Conservation (phyloP, 352 stramenopile genomes). For the Phytophthora macrochlamydospora region DNA sequence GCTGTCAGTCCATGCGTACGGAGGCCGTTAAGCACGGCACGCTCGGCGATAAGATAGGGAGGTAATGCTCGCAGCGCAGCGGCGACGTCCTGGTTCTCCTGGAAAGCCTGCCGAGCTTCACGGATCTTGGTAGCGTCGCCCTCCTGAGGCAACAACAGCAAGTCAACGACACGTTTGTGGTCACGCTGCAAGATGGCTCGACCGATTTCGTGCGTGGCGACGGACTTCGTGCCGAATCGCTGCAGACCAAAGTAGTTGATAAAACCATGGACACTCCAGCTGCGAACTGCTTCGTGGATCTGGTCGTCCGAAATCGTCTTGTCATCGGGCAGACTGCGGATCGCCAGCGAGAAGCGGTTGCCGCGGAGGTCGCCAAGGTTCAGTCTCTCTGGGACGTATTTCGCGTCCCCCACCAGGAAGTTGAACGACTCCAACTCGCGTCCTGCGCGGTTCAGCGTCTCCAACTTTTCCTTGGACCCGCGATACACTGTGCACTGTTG, state of each 20-base stretch:
- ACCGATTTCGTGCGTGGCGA: conserved; percentile 90
- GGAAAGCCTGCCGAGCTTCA: conserved; percentile 68
- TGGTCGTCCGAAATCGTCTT: conserved; percentile 61
- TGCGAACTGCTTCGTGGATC: conserved; percentile 69
- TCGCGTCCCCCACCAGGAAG: conserved; percentile 94
- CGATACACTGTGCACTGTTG: conserved; percentile 94
- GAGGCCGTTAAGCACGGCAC: conserved; percentile 69
- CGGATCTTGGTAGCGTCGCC: conserved; percentile 80
- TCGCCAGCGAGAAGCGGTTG: conserved; percentile 96
- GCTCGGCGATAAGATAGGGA: conserved; percentile 84
- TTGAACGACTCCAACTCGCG: conserved; percentile 81
- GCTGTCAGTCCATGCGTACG: conserved; percentile 59
- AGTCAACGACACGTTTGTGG: conserved; percentile 89
- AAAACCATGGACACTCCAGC: conserved; percentile 89
- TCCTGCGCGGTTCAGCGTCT: conserved; percentile 73
- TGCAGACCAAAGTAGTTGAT: conserved; percentile 99
- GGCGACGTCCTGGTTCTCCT: conserved; percentile 60
- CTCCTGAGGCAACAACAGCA: conserved; percentile 89
- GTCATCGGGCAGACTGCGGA: conserved; percentile 88
- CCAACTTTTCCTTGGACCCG: conserved; percentile 75
- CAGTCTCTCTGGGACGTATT: conserved; percentile 90
- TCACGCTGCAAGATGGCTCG: conserved; percentile 93
- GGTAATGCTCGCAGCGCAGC: conserved; percentile 66
- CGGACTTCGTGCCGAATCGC: conserved; percentile 93
- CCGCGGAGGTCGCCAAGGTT: conserved; percentile 92